phyloP scores from a whole-genome alignment of 441 rosid genomes.

The Gossypium schwendimanii region DNA sequence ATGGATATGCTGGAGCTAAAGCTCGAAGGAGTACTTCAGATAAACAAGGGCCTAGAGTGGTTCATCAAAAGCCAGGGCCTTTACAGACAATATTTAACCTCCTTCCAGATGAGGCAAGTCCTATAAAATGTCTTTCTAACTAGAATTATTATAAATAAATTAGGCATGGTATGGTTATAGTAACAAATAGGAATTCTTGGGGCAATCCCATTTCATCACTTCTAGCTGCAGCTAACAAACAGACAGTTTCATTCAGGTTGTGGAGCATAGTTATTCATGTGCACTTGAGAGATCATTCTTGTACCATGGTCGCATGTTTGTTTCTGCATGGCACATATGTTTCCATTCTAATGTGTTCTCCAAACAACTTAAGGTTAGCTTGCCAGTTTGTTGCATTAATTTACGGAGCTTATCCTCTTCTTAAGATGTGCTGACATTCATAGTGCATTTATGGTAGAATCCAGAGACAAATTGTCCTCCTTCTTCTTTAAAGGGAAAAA shows the following conservation, averaged over 20 bases:
- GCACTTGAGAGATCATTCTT: conserved; percentile 97
- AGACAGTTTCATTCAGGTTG: conserved; percentile 50
- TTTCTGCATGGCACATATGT: conserved; percentile 97
- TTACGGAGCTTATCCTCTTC: conserved; percentile 13
- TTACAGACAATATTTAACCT: conserved; percentile 85
- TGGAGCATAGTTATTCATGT: conserved; percentile 85
- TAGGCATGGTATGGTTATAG: background rate
- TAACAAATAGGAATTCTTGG: background rate
- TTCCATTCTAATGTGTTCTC: conserved; percentile 98
- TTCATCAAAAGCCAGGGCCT: conserved; percentile 93
- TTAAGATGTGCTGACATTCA: conserved; percentile 1
- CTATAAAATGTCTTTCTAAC: conserved; percentile 7
- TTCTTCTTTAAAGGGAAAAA: background rate
- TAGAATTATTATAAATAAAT: conserved; percentile 8
- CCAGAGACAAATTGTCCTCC: background rate
- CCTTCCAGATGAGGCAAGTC: conserved; percentile 79
- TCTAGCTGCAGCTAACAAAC: conserved; percentile 19
- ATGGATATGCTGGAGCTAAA: conserved; percentile 70
- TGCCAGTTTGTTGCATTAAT: conserved; percentile 6
- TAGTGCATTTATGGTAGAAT: background rate
- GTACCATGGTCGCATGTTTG: conserved; percentile 97
- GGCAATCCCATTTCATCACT: conserved; percentile 6
- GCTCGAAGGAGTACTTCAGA: conserved; percentile 66
- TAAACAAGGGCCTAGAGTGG: conserved; percentile 87
- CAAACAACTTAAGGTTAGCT: conserved; percentile 92